Conservation (phyloP, 495 filamentous ascomycete genomes). For the Aspergillus bertholletiae region DNA sequence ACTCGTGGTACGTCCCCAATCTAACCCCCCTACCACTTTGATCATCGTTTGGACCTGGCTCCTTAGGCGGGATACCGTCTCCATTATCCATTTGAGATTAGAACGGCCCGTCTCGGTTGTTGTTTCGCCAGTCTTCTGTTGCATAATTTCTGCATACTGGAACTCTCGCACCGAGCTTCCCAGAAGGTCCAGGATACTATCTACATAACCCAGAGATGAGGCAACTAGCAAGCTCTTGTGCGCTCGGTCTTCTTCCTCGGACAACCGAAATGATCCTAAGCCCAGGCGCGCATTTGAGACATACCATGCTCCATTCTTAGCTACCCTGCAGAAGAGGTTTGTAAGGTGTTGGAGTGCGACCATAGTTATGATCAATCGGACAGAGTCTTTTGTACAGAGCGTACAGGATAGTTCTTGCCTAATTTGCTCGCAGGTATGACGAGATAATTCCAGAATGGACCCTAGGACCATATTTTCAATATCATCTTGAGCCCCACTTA, state of each 20-base stretch:
- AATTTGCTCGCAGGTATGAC: neutral
- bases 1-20: neutral
- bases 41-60: neutral
- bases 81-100: neutral
- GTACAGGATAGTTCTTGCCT: neutral
- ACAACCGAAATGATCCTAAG: neutral
- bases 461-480: neutral
- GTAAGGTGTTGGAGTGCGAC: neutral
- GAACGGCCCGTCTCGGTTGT: neutral
- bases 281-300: neutral
- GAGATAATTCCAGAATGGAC: neutral
- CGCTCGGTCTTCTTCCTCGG: neutral
- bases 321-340: neutral
- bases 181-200: neutral
- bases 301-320: neutral
- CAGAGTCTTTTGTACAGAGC: neutral
- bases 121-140: neutral
- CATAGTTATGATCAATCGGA: neutral
- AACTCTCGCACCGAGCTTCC: neutral
- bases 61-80: neutral
- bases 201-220: neutral
- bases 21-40: neutral
- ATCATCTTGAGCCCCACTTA: neutral
- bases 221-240: neutral
- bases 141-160: neutral